These are phyloP conservation scores for Russula dissimulans DNA, from an alignment of 768 basidiomycete genomes.

Conservation along the genomic window DNA sequence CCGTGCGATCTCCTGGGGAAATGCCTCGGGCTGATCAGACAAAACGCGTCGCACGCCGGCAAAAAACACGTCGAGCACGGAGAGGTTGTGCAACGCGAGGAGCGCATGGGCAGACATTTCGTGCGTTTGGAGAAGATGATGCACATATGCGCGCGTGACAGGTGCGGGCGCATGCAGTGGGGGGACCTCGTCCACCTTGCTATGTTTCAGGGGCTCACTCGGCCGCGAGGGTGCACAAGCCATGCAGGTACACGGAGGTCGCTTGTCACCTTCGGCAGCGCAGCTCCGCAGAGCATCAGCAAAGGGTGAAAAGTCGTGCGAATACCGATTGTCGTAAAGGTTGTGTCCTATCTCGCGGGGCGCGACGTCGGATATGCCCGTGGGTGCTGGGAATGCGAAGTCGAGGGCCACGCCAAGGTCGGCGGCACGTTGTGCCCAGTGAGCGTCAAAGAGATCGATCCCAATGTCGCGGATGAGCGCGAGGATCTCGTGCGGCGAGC, in stretches of 20 bases:
- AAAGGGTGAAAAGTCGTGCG: conserved; percentile 50
- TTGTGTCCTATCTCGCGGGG: conserved; percentile 58
- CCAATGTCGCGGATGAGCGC: conserved; percentile 54
- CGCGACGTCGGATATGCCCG: background rate
- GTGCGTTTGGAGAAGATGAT: conserved; percentile 81
- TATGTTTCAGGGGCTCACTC: conserved; percentile 15
- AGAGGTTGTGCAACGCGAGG: conserved; percentile 66
- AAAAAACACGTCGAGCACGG: conserved; percentile 59
- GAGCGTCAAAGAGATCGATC: conserved; percentile 65
- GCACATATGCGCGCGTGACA: conserved; percentile 56
- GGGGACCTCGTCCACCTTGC: conserved; percentile 19
- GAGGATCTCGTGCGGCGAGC: conserved; percentile 71
- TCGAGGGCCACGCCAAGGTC: conserved; percentile 68
- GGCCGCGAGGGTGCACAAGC: conserved; percentile 24
- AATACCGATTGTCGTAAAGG: conserved; percentile 50
- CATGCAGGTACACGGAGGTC: conserved; percentile 22
- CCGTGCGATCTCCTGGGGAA: conserved; percentile 38
- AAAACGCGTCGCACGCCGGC: conserved; percentile 40
- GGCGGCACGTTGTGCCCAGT: conserved; percentile 63
- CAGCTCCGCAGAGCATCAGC: conserved; percentile 37
- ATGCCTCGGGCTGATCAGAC: conserved; percentile 19
- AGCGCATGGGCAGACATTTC: conserved; percentile 83
- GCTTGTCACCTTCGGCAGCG: conserved; percentile 32
- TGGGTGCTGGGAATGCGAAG: conserved; percentile 53
- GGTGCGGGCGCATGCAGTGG: conserved; percentile 29